Base-by-base conservation (phyloP, 495 filamentous ascomycete species). In the Penicillium angulare region DNA sequence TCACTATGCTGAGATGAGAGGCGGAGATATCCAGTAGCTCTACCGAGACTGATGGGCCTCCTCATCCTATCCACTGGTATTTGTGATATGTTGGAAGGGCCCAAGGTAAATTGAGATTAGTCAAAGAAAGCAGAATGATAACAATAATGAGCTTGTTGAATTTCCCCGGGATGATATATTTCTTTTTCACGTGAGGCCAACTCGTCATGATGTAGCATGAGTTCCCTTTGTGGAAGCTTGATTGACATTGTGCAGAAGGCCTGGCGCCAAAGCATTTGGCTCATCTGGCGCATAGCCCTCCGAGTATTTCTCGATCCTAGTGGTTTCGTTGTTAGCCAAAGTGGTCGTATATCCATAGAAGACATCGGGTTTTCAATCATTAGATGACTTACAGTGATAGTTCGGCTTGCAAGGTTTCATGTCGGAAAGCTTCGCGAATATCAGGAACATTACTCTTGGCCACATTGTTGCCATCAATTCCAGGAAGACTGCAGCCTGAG, bases 401-500 rank as follows among this genome's bases (percentile, higher is more conserved):
- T 71, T 97, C 92, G 61, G 90, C 84, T 33, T 83, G 63, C 59
- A 91, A 72, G 2, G 92, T 97, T 52, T 92, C 82, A 54, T 97
- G 81, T 29, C 95, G 79, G 61, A 91, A 98, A 42, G 85, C 86
- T 67, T 93, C 89, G 48, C 93, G 79, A 39, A 96, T 87, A 55
- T 96, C 87, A 3, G 93, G 93, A 3, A 98, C 89, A 66, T 98
- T 98, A 50, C 88, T 95, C 69, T 97, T 97, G 32, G 86, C 87
- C 72, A 96, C 90, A 59, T 84, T 84, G 55, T 97, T 98, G 6
- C 93, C 95, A 34, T 72, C 67, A 34, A 87, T 80, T 7, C 93
- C 93, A 0, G 86, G 84, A 16, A 84, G 58, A 55, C 86, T 70
- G 63, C 84, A 96, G 48, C 84, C 79, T 13, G 76, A 71, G 2